Evolutionary conservation across 768 basidiomycete species (phyloP).

Genomic region (Strobilomyces dryophilus): DNA sequence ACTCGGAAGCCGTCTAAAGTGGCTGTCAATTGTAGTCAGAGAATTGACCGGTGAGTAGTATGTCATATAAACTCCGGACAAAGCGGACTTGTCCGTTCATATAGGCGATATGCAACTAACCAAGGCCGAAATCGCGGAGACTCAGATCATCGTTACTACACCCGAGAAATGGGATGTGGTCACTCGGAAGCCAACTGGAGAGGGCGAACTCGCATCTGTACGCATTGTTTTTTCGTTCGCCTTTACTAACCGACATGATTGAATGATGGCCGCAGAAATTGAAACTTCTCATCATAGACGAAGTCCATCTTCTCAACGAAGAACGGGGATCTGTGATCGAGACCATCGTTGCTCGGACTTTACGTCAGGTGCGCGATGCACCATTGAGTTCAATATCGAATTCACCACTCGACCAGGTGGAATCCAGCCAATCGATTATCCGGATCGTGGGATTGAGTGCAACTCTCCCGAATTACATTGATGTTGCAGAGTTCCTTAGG

Average conservation of each 20-base stretch:
- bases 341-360: slow-evolving; percentile 92
- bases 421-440: slow-evolving; percentile 93
- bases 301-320: slow-evolving; percentile 95
- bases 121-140: slow-evolving; percentile 87
- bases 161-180: slow-evolving; percentile 99
- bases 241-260: background rate
- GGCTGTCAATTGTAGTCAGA: slow-evolving; percentile 82
- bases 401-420: slow-evolving; percentile 54
- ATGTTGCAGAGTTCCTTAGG: slow-evolving; percentile 94
- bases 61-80: background rate
- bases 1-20: slow-evolving; percentile 80
- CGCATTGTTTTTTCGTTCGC: slow-evolving; percentile 21
- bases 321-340: slow-evolving; percentile 98
- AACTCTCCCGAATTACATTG: slow-evolving; percentile 94
- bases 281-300: slow-evolving; percentile 94
- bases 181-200: slow-evolving; percentile 93
- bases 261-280: slow-evolving; percentile 54
- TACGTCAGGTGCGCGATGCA: slow-evolving; percentile 63
- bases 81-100: background rate
- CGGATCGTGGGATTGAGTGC: slow-evolving; percentile 95
- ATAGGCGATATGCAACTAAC: slow-evolving; percentile 95
- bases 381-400: background rate
- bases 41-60: slow-evolving; percentile 76
- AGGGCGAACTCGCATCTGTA: slow-evolving; percentile 94
- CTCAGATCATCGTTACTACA: slow-evolving; percentile 97